phyloP scores from a whole-genome alignment of 176 grass and related monocot genomes.

The Ensete glaucum region DNA sequence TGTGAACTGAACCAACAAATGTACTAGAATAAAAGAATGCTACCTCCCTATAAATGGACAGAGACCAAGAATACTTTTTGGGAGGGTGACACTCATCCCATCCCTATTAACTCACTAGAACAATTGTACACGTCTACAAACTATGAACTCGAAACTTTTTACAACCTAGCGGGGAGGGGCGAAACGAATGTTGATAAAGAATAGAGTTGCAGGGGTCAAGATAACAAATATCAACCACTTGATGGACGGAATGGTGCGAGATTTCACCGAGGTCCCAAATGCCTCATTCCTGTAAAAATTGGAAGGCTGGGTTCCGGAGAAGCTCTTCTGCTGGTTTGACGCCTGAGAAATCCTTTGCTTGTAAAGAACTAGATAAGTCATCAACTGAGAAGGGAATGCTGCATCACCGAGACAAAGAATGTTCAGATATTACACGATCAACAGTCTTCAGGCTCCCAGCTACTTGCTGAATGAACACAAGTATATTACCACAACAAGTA shows the following conservation, averaged over 20 bases:
- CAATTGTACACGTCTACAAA: background rate
- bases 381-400: constrained; percentile 97
- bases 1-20: constrained; percentile 1
- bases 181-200: background rate
- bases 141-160: background rate
- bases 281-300: constrained; percentile 99
- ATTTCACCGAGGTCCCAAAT: constrained; percentile 23
- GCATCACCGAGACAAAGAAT: constrained; percentile 5
- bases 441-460: no score
- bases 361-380: constrained; percentile 78
- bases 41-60: background rate
- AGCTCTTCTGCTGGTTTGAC: constrained; percentile 80
- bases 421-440: background rate
- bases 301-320: constrained; percentile 78
- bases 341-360: constrained; percentile 80
- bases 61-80: background rate
- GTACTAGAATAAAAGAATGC: background rate
- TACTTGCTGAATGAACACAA: no score
- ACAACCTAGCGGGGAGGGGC: background rate
- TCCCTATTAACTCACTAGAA: background rate
- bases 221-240: background rate
- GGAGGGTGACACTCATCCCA: background rate
- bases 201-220: background rate
- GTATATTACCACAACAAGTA: background rate
- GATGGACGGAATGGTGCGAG: background rate